These are phyloP conservation scores for Papiliotrema flavescens DNA, from an alignment of 1,284 basidiomycete species.

Conservation along the genomic window DNA sequence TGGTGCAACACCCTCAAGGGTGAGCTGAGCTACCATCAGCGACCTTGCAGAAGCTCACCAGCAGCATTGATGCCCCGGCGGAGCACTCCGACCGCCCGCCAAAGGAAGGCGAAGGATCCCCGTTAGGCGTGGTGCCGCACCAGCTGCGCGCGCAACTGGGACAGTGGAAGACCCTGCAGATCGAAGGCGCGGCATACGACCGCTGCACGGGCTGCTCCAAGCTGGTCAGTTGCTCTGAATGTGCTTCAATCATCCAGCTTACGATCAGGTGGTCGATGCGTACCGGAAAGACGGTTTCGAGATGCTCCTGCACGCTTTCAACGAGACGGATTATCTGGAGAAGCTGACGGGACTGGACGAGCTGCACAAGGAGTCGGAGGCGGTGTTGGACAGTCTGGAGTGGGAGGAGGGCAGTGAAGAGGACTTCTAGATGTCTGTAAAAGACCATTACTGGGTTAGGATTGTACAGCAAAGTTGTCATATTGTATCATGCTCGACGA, in stretches of 20 bases:
- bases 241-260: background rate
- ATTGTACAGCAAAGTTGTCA: too few relatives aligned
- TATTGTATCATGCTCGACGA: too few relatives aligned
- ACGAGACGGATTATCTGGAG: conserved; percentile 78
- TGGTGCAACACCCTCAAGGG: conserved; percentile 87
- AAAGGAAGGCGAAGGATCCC: conserved; percentile 53
- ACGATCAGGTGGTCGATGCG: conserved; percentile 64
- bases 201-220: conserved; percentile 88
- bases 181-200: conserved; percentile 81
- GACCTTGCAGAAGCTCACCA: background rate
- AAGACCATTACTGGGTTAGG: too few relatives aligned
- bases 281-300: conserved; percentile 72
- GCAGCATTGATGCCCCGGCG: conserved; percentile 64
- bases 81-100: conserved; percentile 34
- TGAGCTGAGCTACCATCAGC: conserved; percentile 45
- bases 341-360: conserved; percentile 78
- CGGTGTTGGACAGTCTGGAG: conserved; percentile 67
- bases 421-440: conserved; percentile 10
- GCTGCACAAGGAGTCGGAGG: conserved; percentile 72
- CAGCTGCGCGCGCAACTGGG: conserved; percentile 87
- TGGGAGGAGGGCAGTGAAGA: conserved; percentile 65
- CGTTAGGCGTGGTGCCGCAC: conserved; percentile 83
- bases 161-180: conserved; percentile 76
- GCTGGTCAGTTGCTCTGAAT: conserved; percentile 54
- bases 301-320: conserved; percentile 78